Base-by-base conservation (phyloP, 1,139 yeast species). In the Hansenula lynferdii region DNA sequence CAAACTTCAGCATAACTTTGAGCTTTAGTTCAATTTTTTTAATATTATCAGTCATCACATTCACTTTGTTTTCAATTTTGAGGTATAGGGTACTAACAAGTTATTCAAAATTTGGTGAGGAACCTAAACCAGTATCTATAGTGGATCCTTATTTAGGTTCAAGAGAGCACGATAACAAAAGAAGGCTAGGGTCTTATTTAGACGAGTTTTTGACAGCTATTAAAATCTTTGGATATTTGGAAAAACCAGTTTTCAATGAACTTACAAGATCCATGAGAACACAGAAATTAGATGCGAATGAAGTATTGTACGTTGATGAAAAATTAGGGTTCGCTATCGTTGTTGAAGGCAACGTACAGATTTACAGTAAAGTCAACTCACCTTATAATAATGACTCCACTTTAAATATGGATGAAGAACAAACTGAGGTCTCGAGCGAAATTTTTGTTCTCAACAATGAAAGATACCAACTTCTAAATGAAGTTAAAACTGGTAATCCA, bases 201-300 rank as follows among this genome's bases (percentile, higher is more conserved):
- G 97, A 92, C 57, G 96, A 90, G 56, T 92, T 92, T 51, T 64
- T 92, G 35, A 75, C 85, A 40, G 97, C 97, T 1, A 86, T 92
- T 48, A 89, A 87, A 61, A 86, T 92, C 16, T 92, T 92, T 64
- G 98, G 98, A 1, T 90, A 90, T 58, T 67, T 92, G 40, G 98
- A 92, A 50, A 73, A 83, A 42, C 84, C 85, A 2, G 97, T 92
- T 2, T 90, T 92, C 58, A 95, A 90, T 55, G 97, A 90, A 54
- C 69, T 92, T 49, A 90, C 97, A 6, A 83, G 85, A 53, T 85
- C 85, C 44, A 85, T 92, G 90, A 85, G 86, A 37, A 92, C 97
- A 1, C 90, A 87, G 55, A 84, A 86, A 48, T 60, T 92, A 31
- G 80, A 80, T 25, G 72, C 76, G 8, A 94, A 89, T 32, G 97